These are phyloP conservation scores for Macrocystidia cucumis DNA, from an alignment of 1,284 basidiomycete genomes.

Conservation along the genomic window DNA sequence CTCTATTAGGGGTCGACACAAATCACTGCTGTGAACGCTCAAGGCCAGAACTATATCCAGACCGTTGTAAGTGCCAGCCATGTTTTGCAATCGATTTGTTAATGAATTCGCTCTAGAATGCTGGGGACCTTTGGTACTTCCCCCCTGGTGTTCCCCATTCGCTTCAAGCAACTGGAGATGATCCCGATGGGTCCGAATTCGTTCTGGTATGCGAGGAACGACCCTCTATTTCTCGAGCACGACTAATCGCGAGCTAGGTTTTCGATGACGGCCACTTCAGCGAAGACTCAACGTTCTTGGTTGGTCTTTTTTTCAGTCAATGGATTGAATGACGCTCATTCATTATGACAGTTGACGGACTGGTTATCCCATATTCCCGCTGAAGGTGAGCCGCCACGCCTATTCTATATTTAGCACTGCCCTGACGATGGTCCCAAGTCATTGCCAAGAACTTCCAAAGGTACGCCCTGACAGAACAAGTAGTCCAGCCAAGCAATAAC, in stretches of 20 bases:
- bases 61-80: slow-evolving; percentile 37
- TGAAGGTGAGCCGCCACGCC: slow-evolving; percentile 31
- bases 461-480: too few relatives aligned
- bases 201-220: slow-evolving; percentile 48
- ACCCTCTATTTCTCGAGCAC: slow-evolving; percentile 2
- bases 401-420: not conserved
- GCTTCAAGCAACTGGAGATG: slow-evolving; percentile 56
- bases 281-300: slow-evolving; percentile 64
- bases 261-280: slow-evolving; percentile 61
- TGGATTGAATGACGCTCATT: slow-evolving; percentile 6
- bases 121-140: slow-evolving; percentile 57
- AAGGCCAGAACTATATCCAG: slow-evolving; percentile 56
- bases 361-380: slow-evolving; percentile 56
- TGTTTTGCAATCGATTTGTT: not conserved
- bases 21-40: slow-evolving; percentile 50
- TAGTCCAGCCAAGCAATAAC: too few relatives aligned
- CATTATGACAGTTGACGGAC: slow-evolving; percentile 40
- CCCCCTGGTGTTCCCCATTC: slow-evolving; percentile 58
- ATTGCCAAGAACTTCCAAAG: slow-evolving; percentile 67
- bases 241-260: slow-evolving; percentile 35
- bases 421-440: slow-evolving; percentile 23
- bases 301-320: slow-evolving; percentile 15
- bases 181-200: slow-evolving; percentile 59
- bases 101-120: slow-evolving; percentile 17
- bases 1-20: slow-evolving; percentile 47